Conservation (phyloP, 441 rosid species). For the Brassica hybrid region DNA sequence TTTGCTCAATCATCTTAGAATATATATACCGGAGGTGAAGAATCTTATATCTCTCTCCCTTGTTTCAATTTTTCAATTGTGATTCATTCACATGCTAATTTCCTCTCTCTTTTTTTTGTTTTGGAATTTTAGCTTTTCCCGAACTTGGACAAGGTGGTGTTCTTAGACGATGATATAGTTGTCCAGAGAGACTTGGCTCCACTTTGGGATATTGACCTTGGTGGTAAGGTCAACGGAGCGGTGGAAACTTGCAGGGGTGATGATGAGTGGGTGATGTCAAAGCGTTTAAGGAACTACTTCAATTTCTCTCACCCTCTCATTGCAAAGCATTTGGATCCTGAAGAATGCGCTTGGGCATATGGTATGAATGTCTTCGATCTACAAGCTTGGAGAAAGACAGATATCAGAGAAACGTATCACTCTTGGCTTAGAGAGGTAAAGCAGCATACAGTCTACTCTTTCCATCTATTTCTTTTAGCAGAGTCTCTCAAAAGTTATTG, state of each 20-base stretch:
- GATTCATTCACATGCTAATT: conserved; percentile 11
- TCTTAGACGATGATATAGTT: conserved; percentile 95
- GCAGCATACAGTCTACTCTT: too few species aligned
- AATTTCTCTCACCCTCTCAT: conserved; percentile 96
- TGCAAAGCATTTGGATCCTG: conserved; percentile 75
- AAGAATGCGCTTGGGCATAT: conserved; percentile 99
- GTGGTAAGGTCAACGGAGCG: conserved; percentile 96
- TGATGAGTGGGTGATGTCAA: conserved; percentile 99
- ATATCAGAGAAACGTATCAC: conserved; percentile 89
- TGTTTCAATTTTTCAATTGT: not conserved
- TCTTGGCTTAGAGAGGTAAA: conserved; percentile 94
- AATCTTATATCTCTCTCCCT: conserved; percentile 24
- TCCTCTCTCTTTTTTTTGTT: not conserved
- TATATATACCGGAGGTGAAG: conserved; percentile 97
- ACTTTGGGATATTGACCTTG: conserved; percentile 91
- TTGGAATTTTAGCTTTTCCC: conserved; percentile 84
- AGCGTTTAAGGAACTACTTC: conserved; percentile 94
- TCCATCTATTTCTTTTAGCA: not conserved
- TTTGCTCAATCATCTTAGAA: conserved; percentile 95
- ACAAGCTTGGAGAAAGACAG: conserved; percentile 84
- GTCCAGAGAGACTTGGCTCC: conserved; percentile 91
- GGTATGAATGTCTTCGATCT: conserved; percentile 99
- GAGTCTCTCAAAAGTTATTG: conserved; percentile 19
- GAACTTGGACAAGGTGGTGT: conserved; percentile 92
- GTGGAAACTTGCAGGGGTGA: conserved; percentile 98